These are phyloP conservation scores for Solanum chiquidenum DNA, from an alignment of 257 asterid species.

Conservation along the genomic window DNA sequence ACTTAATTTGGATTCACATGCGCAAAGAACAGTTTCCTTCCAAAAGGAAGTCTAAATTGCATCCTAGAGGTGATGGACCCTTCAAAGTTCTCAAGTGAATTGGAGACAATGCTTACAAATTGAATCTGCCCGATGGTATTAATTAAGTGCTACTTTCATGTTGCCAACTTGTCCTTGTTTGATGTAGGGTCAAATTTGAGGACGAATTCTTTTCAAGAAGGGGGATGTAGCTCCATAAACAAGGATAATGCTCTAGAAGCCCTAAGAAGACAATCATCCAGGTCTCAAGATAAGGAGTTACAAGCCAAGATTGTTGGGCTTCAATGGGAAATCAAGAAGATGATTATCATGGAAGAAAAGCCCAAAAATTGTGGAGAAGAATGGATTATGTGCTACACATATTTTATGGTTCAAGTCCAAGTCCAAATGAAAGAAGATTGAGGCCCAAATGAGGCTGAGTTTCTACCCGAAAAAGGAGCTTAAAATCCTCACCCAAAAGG, in stretches of 20 bases:
- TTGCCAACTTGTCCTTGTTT: neutral
- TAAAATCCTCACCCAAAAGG: neutral
- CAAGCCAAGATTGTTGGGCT: neutral
- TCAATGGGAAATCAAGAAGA: neutral
- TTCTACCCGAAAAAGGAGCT: neutral
- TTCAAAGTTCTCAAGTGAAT: neutral
- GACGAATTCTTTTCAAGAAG: neutral
- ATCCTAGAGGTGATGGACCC: neutral
- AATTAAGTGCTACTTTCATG: neutral
- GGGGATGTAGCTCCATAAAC: neutral
- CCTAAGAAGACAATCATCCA: neutral
- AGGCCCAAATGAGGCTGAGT: neutral
- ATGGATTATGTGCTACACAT: neutral
- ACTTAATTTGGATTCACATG: neutral
- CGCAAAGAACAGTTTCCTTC: neutral
- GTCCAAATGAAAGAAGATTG: neutral
- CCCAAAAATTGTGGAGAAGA: neutral
- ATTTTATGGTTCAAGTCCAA: neutral
- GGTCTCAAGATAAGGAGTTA: neutral
- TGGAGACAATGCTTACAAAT: neutral
- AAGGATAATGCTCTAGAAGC: neutral
- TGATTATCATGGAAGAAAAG: neutral
- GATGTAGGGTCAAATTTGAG: neutral
- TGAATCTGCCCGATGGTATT: neutral
- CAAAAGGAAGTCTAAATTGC: neutral